Percentiles rank a stretch among this genome's conserved stretches.
phyloP scores from a whole-genome alignment of 345 rosid species.

The Camelina sativa region DNA sequence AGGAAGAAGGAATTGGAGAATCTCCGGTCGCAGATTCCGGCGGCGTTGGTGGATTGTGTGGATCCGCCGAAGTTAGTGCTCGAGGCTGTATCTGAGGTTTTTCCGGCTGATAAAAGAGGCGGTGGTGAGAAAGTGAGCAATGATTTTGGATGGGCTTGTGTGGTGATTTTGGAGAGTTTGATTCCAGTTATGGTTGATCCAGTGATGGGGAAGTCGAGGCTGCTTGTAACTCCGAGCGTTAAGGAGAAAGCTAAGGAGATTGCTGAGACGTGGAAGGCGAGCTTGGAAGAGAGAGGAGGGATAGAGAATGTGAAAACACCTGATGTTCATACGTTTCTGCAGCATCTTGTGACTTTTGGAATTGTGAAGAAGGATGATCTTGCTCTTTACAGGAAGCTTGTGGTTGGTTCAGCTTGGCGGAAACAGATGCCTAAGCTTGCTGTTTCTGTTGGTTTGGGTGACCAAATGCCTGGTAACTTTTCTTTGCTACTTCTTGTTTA shows the following conservation, averaged over 20 bases:
- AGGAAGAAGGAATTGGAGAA: slow-evolving; percentile 70
- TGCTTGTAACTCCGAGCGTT: slow-evolving; percentile 69
- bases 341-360: slow-evolving; percentile 88
- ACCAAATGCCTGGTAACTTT: slow-evolving; percentile 82
- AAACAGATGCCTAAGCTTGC: slow-evolving; percentile 98
- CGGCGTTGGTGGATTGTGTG: slow-evolving; percentile 65
- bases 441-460: slow-evolving; percentile 82
- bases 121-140: slow-evolving; percentile 44
- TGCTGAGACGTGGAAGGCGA: slow-evolving; percentile 87
- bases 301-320: slow-evolving; percentile 93
- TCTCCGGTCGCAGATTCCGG: slow-evolving; percentile 63
- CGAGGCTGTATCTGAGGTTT: slow-evolving; percentile 81
- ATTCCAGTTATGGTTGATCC: slow-evolving; percentile 86
- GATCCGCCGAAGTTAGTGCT: slow-evolving; percentile 84
- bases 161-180: slow-evolving; percentile 76
- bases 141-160: slow-evolving; percentile 96
- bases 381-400: slow-evolving; percentile 82
- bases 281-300: slow-evolving; percentile 90
- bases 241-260: slow-evolving; percentile 71
- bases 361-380: slow-evolving; percentile 80
- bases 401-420: slow-evolving; percentile 90
- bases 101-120: slow-evolving; percentile 70
- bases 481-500: background rate
- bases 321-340: slow-evolving; percentile 91
- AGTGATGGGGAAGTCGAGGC: slow-evolving; percentile 72